A percentile compares a stretch with the other conserved stretches of the same genome.
Evolutionary conservation across 805 yeast species (phyloP).

Genomic region (Candida alai): DNA sequence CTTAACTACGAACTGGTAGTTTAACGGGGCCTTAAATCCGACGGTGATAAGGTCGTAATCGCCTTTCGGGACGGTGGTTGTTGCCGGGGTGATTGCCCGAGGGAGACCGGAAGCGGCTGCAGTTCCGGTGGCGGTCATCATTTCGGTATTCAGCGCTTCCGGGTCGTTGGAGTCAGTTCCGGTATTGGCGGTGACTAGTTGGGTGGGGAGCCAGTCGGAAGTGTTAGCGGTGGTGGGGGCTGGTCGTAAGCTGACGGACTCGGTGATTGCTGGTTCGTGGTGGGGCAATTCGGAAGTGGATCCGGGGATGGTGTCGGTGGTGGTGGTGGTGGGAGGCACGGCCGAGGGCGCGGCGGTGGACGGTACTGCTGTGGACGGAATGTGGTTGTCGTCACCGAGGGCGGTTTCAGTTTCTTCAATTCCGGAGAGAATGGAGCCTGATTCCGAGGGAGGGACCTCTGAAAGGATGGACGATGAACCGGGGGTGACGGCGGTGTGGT

Average conservation of each 20-base stretch:
- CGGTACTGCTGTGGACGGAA: no score
- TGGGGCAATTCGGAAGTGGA: slow-evolving; percentile 6
- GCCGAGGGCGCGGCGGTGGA: slow-evolving; percentile 4
- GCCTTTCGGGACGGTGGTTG: slow-evolving; percentile 43
- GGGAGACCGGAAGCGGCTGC: slow-evolving; percentile 55
- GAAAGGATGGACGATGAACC: no score
- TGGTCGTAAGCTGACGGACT: no score
- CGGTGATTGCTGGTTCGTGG: slow-evolving; percentile 7
- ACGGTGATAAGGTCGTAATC: slow-evolving; percentile 57
- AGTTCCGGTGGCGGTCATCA: slow-evolving; percentile 29
- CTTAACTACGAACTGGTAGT: slow-evolving; percentile 77
- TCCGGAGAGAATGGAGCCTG: no score
- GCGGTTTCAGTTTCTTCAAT: no score
- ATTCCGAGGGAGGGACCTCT: no score
- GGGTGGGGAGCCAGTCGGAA: slow-evolving; percentile 34
- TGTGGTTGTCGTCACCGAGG: no score
- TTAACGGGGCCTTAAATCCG: slow-evolving; percentile 75
- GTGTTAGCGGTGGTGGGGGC: slow-evolving; percentile 11
- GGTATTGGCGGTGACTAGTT: slow-evolving; percentile 23
- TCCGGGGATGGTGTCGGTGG: no score
- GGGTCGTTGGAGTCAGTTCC: slow-evolving; percentile 14
- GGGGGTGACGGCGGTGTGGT: no score
- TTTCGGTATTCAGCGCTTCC: slow-evolving; percentile 30
- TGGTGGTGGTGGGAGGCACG: not conserved
- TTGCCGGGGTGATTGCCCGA: slow-evolving; percentile 70